These are phyloP conservation scores for Pseudozyma pruni DNA, from an alignment of 1,284 basidiomycete genomes.

Conservation along the genomic window DNA sequence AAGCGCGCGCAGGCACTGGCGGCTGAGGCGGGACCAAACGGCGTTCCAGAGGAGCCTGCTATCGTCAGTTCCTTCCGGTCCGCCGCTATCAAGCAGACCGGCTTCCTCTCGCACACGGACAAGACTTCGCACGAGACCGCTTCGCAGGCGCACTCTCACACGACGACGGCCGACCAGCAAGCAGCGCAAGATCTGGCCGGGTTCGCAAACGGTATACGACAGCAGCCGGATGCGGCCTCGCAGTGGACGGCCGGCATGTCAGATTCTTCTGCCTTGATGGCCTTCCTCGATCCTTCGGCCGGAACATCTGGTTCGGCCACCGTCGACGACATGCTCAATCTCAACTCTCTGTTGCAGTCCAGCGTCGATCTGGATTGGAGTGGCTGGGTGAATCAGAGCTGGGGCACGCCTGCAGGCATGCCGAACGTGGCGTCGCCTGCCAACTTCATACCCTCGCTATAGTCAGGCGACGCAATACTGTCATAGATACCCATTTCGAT, in stretches of 20 bases:
- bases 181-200: not conserved
- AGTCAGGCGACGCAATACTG: not conserved
- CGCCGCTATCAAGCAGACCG: not conserved
- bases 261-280: not conserved
- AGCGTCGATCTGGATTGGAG: conserved; percentile 30
- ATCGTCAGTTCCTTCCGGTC: conserved; percentile 17
- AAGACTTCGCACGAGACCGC: too few species aligned
- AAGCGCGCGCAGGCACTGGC: conserved; percentile 12
- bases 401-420: not conserved
- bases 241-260: not conserved
- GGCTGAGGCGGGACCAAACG: not conserved
- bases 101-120: not conserved
- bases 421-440: not conserved
- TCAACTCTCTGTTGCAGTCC: conserved; percentile 21
- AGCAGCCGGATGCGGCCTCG: not conserved
- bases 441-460: conserved; percentile 1
- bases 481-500: not conserved
- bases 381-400: conserved; percentile 8
- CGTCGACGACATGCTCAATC: conserved; percentile 10
- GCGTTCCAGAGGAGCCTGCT: conserved; percentile 1
- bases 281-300: not conserved
- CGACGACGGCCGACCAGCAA: not conserved
- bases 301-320: conserved; percentile 1
- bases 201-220: not conserved
- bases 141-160: not conserved